Evolutionary conservation across 2,329 filamentous ascomycete genomes (phyloP).

Genomic region (Calonectria hawksworthii): DNA sequence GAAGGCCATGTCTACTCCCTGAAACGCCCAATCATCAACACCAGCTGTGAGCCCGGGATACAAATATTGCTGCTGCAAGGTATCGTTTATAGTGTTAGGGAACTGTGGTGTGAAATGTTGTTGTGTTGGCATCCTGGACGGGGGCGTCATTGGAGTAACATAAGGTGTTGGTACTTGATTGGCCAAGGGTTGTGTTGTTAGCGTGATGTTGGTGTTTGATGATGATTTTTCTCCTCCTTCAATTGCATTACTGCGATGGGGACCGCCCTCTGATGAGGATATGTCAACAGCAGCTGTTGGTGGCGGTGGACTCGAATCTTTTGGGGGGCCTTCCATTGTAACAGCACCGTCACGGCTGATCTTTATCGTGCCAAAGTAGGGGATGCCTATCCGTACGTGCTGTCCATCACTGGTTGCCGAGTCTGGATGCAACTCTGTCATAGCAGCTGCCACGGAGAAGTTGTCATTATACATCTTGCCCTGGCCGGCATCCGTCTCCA

Average conservation of each 20-base stretch:
- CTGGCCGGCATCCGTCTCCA: neutral
- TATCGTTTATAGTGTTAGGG: neutral
- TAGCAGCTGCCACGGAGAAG: constrained; percentile 38
- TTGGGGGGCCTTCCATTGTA: neutral
- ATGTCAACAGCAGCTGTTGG: neutral
- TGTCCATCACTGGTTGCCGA: constrained; percentile 38
- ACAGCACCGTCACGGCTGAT: constrained; percentile 14
- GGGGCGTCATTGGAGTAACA: neutral
- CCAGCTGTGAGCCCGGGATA: constrained; percentile 21
- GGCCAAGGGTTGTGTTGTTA: neutral
- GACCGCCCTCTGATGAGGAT: neutral
- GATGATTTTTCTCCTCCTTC: no score
- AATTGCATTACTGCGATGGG: no score
- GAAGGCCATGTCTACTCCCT: constrained; percentile 33
- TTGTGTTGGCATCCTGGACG: neutral
- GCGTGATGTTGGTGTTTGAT: no score
- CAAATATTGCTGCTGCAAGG: constrained; percentile 6
- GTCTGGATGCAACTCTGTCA: constrained; percentile 47
- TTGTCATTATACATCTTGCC: neutral
- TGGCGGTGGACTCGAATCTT: neutral
- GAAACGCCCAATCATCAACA: constrained; percentile 30
- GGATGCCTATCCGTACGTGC: constrained; percentile 9
- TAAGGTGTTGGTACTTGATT: no score
- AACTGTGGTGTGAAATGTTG: neutral
- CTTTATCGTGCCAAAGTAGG: constrained; percentile 21